These are phyloP conservation scores for Colletotrichum sp. DNA, from an alignment of 2,329 filamentous ascomycete genomes.

Conservation along the genomic window DNA sequence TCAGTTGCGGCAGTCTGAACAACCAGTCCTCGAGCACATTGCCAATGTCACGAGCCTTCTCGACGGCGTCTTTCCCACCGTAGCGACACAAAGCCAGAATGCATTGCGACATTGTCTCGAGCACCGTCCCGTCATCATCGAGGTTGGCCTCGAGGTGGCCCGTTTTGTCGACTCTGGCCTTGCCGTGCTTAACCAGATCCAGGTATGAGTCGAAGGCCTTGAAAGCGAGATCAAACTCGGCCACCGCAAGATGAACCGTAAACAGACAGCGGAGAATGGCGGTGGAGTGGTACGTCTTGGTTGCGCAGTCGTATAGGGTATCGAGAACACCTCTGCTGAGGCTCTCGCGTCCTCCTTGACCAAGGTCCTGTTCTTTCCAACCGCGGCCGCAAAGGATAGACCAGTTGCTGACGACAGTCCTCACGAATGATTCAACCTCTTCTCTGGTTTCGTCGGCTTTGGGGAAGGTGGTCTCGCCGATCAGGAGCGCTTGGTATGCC, in stretches of 20 bases:
- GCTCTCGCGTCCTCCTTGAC: conserved; percentile 78
- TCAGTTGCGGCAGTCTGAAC: conserved; percentile 56
- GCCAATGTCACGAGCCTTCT: conserved; percentile 78
- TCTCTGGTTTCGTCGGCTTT: conserved; percentile 79
- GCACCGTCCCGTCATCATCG: conserved; percentile 78
- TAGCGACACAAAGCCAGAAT: conserved; percentile 84
- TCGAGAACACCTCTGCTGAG: conserved; percentile 81
- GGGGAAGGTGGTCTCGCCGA: conserved; percentile 83
- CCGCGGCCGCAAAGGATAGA: conserved; percentile 76
- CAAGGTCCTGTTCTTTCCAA: conserved; percentile 83
- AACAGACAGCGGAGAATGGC: conserved; percentile 87
- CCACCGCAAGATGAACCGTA: conserved; percentile 82
- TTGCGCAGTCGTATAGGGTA: conserved; percentile 87
- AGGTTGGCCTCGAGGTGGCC: conserved; percentile 73
- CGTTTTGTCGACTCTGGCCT: conserved; percentile 81
- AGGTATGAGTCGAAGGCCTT: conserved; percentile 92
- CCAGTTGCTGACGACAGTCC: conserved; percentile 86
- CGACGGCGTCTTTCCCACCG: conserved; percentile 74
- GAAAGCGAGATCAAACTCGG: conserved; percentile 90
- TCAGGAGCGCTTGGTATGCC: conserved; percentile 78
- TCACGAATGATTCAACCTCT: conserved; percentile 83
- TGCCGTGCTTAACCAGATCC: conserved; percentile 84
- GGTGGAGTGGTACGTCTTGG: conserved; percentile 95
- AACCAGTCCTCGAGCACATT: conserved; percentile 78
- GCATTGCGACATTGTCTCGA: conserved; percentile 81